Conservation (phyloP, 139 green algal genomes). For the Chlorella sp. region DNA sequence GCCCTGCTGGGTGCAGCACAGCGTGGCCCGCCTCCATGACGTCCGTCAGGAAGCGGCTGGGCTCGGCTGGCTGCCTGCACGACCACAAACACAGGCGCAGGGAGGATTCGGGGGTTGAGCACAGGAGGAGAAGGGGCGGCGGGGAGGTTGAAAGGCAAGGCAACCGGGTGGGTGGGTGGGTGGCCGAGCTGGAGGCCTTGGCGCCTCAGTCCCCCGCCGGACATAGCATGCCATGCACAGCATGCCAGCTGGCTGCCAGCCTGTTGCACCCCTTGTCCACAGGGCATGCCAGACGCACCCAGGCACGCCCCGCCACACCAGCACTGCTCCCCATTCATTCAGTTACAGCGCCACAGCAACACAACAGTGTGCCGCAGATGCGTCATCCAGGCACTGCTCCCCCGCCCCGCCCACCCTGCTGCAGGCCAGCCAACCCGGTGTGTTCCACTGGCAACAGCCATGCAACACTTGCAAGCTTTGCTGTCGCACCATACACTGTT, state of each 20-base stretch:
- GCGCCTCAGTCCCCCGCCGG: background rate
- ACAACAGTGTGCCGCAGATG: no score
- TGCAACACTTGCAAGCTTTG: no score
- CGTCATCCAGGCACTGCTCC: no score
- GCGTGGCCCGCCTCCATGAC: conserved; percentile 14
- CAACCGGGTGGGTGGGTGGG: background rate
- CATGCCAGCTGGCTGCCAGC: background rate
- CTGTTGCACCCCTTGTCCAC: background rate
- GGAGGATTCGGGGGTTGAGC: background rate
- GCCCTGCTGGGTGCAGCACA: background rate
- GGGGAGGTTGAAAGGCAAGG: background rate
- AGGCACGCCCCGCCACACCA: no score
- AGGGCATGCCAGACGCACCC: background rate
- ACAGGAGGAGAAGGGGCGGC: background rate
- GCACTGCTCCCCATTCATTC: no score
- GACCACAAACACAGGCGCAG: background rate
- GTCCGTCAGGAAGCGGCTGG: conserved; percentile 2
- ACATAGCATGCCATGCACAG: background rate
- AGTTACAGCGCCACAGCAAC: no score
- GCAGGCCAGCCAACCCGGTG: no score
- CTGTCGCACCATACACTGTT: no score
- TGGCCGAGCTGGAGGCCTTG: background rate
- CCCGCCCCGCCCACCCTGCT: no score
- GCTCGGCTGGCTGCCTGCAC: background rate
- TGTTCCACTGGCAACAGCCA: no score